Percentiles rank a stretch among this genome's conserved stretches.
Evolutionary conservation across 345 rosid species (phyloP).

Genomic region (Lepidium sativum): DNA sequence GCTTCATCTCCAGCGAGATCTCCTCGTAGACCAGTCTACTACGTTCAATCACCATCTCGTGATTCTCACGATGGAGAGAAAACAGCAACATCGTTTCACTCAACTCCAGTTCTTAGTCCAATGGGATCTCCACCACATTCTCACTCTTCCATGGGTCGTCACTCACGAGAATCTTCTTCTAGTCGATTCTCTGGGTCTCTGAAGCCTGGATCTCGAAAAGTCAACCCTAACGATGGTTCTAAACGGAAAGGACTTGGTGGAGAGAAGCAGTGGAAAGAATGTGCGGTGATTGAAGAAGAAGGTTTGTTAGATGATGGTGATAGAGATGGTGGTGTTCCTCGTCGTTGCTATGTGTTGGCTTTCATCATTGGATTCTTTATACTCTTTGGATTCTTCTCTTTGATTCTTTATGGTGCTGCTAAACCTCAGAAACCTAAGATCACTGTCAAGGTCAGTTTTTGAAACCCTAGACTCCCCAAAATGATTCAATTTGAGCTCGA

Average conservation of each 20-base stretch:
- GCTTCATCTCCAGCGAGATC: constrained; percentile 86
- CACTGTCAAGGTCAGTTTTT: constrained; percentile 53
- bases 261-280: constrained; percentile 66
- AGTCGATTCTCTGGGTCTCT: constrained; percentile 82
- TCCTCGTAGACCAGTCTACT: constrained; percentile 84
- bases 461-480: not conserved
- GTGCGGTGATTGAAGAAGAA: constrained; percentile 84
- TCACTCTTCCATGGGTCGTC: constrained; percentile 83
- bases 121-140: constrained; percentile 92
- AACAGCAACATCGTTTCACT: constrained; percentile 89
- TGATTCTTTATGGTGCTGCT: constrained; percentile 86
- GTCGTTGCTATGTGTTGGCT: constrained; percentile 73
- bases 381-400: constrained; percentile 73
- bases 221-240: constrained; percentile 55
- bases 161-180: constrained; percentile 89
- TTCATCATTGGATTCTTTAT: constrained; percentile 73
- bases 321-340: constrained; percentile 54
- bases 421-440: constrained; percentile 85
- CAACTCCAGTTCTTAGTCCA: constrained; percentile 87
- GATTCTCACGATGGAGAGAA: constrained; percentile 99
- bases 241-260: constrained; percentile 49
- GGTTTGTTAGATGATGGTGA: constrained; percentile 84
- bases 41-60: constrained; percentile 88
- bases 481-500: not conserved
- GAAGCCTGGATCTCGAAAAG: constrained; percentile 86